Evolutionary conservation across 192 early-diverging fungal genomes (phyloP).

Genomic region (Chytriomyces confervae): DNA sequence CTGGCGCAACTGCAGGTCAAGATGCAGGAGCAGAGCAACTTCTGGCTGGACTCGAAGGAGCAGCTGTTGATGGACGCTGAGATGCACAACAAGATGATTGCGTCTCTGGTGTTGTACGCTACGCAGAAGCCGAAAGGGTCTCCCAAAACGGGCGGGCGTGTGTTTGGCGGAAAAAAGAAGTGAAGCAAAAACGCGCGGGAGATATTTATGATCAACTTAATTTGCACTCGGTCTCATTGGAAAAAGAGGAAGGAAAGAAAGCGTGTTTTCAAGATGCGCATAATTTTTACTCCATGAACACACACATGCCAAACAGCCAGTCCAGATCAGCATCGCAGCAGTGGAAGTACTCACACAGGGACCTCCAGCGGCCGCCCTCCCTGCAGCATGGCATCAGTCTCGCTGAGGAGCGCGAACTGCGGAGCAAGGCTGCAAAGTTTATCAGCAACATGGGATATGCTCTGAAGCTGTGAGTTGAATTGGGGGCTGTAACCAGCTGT

Average conservation of each 20-base stretch:
- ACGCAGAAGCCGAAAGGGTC: slow-evolving; percentile 51
- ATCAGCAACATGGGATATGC: slow-evolving; percentile 17
- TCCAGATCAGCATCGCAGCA: not conserved
- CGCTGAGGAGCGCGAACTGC: slow-evolving; percentile 12
- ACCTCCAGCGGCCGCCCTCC: not conserved
- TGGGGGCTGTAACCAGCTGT: not conserved
- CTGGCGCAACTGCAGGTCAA: slow-evolving; percentile 45
- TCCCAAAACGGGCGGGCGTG: no score
- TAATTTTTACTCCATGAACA: no score
- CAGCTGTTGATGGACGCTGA: slow-evolving; percentile 68
- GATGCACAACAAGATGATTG: slow-evolving; percentile 74
- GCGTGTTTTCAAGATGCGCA: no score
- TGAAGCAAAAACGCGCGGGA: no score
- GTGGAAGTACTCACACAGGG: not conserved
- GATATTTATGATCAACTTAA: no score
- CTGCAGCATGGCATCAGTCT: not conserved
- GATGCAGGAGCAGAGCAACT: slow-evolving; percentile 63
- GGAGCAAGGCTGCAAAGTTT: slow-evolving; percentile 16
- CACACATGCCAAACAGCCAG: no score
- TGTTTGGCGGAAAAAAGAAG: no score
- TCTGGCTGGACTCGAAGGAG: slow-evolving; percentile 64
- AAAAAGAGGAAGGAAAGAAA: no score
- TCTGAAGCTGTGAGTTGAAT: slow-evolving; percentile 12
- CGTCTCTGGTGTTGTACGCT: slow-evolving; percentile 61
- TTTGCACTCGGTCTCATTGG: no score